A percentile compares a stretch with the other conserved stretches of the same genome.
Evolutionary conservation across 2,329 filamentous ascomycete species (phyloP).

Genomic region (Xylariales sp.): DNA sequence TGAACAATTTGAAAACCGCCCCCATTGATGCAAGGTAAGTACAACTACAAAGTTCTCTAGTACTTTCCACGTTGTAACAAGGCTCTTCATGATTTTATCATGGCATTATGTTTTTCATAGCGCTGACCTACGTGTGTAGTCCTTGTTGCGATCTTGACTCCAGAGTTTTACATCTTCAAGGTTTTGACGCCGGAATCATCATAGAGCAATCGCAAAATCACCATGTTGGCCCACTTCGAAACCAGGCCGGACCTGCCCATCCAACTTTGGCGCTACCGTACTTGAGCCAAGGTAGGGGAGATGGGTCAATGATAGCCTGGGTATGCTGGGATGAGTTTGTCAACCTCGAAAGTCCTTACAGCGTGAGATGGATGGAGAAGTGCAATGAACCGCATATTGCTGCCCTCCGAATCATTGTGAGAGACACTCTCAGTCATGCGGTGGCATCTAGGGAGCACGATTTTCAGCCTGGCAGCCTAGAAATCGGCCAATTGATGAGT

Average conservation of each 20-base stretch:
- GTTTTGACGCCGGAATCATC: constrained; percentile 16
- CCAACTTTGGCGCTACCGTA: constrained; percentile 13
- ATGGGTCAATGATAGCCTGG: constrained; percentile 21
- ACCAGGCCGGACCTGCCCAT: constrained; percentile 9
- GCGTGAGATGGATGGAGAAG: constrained; percentile 21
- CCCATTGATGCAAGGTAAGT: constrained; percentile 1
- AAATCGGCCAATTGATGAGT: constrained; percentile 14
- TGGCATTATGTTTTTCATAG: too few relatives aligned
- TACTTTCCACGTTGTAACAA: too few relatives aligned
- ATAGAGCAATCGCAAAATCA: constrained; percentile 13
- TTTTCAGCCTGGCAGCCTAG: constrained; percentile 11
- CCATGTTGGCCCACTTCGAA: constrained; percentile 12
- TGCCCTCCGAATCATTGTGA: constrained; percentile 15
- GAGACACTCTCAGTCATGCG: constrained; percentile 13
- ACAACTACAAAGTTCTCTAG: background rate
- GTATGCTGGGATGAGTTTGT: constrained; percentile 25
- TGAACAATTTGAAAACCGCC: constrained; percentile 9
- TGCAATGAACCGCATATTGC: constrained; percentile 16
- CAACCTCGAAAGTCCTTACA: constrained; percentile 19
- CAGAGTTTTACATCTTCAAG: constrained; percentile 13
- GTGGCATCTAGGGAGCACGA: too few relatives aligned
- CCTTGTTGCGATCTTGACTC: constrained; percentile 15
- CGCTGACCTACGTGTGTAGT: constrained; percentile 5
- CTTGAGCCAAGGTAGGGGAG: constrained; percentile 10
- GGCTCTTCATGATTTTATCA: too few relatives aligned